phyloP scores from a whole-genome alignment of 768 basidiomycete species.

The Russula dissimulans region DNA sequence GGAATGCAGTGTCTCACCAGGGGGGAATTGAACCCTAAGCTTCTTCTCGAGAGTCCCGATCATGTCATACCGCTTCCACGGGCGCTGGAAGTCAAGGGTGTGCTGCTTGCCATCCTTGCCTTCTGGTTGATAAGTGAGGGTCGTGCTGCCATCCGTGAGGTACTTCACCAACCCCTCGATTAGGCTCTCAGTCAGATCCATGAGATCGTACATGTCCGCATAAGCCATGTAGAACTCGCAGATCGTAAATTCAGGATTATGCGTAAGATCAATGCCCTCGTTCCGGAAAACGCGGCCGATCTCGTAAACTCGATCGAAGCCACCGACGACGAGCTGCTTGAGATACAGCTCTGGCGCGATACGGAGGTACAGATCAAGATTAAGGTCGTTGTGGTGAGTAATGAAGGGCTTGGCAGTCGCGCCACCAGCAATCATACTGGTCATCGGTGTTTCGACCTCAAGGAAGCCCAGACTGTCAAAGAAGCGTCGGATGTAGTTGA shows the following conservation, averaged over 20 bases:
- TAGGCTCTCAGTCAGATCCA: constrained; percentile 93
- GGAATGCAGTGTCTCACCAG: constrained; percentile 83
- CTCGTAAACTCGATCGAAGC: constrained; percentile 95
- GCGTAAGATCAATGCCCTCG: constrained; percentile 97
- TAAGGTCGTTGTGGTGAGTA: constrained; percentile 97
- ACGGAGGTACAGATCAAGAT: constrained; percentile 93
- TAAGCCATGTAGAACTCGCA: constrained; percentile 99
- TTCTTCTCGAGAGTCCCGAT: constrained; percentile 93
- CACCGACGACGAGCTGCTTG: constrained; percentile 95
- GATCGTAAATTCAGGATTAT: constrained; percentile 98
- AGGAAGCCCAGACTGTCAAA: constrained; percentile 89
- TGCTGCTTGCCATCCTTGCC: constrained; percentile 77
- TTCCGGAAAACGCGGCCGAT: constrained; percentile 98
- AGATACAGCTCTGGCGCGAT: constrained; percentile 97
- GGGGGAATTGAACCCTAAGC: constrained; percentile 84
- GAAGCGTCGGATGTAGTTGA: constrained; percentile 90
- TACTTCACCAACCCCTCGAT: constrained; percentile 86
- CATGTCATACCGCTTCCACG: constrained; percentile 99
- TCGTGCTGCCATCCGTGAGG: constrained; percentile 72
- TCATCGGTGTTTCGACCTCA: constrained; percentile 99
- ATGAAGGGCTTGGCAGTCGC: constrained; percentile 98
- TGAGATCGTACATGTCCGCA: constrained; percentile 96
- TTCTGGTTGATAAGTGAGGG: constrained; percentile 83
- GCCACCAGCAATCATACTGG: constrained; percentile 90
- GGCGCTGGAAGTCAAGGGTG: constrained; percentile 79